Percentiles rank a stretch among this genome's conserved stretches.
Conservation (phyloP, 1,284 basidiomycete genomes). For the Ganoderma leucocontextum region DNA sequence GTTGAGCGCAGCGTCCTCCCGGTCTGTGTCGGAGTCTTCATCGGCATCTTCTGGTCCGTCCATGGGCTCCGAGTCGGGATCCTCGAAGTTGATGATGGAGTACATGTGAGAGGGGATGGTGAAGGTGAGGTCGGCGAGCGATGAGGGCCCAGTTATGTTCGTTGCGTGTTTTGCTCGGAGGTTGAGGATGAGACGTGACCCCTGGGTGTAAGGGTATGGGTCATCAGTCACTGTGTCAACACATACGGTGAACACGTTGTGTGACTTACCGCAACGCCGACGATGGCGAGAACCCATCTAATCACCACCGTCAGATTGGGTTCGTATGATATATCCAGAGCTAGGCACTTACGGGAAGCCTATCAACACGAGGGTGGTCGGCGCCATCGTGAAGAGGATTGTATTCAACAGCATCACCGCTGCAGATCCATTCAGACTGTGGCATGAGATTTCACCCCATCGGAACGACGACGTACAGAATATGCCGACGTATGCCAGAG, state of each 20-base stretch:
- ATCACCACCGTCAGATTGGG: neutral
- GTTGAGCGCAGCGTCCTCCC: constrained; percentile 24
- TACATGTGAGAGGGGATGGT: constrained; percentile 26
- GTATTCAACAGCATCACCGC: constrained; percentile 40
- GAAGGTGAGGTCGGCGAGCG: constrained; percentile 22
- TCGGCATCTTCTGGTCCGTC: constrained; percentile 1
- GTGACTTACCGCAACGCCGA: constrained; percentile 36
- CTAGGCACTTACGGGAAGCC: constrained; percentile 38
- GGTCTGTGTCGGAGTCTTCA: neutral
- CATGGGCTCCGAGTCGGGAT: constrained; percentile 6
- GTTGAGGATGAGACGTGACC: constrained; percentile 40
- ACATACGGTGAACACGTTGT: neutral
- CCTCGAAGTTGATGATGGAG: constrained; percentile 26
- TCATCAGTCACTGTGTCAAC: neutral
- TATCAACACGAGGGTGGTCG: constrained; percentile 36
- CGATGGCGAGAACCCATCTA: constrained; percentile 39
- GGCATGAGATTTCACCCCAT: neutral
- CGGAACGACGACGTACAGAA: constrained; percentile 32
- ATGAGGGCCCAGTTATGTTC: constrained; percentile 18
- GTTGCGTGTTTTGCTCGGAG: constrained; percentile 31
- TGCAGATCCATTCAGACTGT: constrained; percentile 12
- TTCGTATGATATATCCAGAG: neutral
- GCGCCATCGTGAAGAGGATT: constrained; percentile 38
- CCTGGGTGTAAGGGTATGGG: constrained; percentile 23
- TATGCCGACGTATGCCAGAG: constrained; percentile 39